Evolutionary conservation across 176 grass and related monocot genomes (phyloP).

Genomic region (Elaeis guineensis): DNA sequence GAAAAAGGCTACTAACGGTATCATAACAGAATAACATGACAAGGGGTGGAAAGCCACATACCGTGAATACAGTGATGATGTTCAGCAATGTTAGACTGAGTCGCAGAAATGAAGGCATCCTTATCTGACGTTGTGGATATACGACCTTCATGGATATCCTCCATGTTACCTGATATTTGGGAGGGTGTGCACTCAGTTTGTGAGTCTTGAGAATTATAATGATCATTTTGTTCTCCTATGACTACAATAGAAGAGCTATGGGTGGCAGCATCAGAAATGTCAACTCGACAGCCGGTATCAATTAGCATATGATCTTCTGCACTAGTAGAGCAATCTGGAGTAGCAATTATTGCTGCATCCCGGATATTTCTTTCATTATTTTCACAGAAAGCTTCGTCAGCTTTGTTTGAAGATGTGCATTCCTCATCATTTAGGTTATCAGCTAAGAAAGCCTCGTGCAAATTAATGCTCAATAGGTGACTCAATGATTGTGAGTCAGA

Average conservation of each 20-base stretch:
- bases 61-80: constrained; percentile 19
- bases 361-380: not conserved
- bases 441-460: not conserved
- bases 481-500: constrained; percentile 11
- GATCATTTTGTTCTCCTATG: too few species aligned
- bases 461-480: not conserved
- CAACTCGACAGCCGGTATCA: constrained; percentile 9
- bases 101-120: constrained; percentile 33
- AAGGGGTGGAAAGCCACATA: not conserved
- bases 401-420: not conserved
- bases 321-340: not conserved
- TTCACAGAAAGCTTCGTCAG: not conserved
- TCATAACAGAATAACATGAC: not conserved
- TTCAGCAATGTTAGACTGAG: constrained; percentile 32
- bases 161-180: constrained; percentile 21
- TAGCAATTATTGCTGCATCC: not conserved
- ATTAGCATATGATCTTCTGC: not conserved
- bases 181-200: constrained; percentile 32
- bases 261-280: constrained; percentile 9
- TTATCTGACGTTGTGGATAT: constrained; percentile 40
- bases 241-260: not conserved
- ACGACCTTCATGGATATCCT: constrained; percentile 43
- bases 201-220: constrained; percentile 14
- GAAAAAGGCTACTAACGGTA: too few species aligned
- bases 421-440: not conserved